Base-by-base conservation (phyloP, 768 basidiomycete species). In the Dioszegia hungarica region DNA sequence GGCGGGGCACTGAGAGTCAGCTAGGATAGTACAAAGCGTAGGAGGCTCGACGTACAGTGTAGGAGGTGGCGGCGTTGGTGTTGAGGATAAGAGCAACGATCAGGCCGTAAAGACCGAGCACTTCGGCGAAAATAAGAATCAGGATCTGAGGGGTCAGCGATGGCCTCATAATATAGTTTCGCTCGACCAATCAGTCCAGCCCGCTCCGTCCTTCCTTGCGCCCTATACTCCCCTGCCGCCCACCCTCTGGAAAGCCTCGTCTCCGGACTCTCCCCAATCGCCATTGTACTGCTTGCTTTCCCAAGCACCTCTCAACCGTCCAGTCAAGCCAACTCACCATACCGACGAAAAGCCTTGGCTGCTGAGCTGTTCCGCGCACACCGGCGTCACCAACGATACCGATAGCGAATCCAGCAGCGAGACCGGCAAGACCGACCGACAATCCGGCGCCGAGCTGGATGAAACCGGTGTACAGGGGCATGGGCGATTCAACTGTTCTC, bases 351-450 rank as follows among this genome's bases (percentile, higher is more conserved):
- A 95, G 80, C 68, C 89, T 80, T 49, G 91, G 90, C 79, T 98
- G 93, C 77, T 97, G 94, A 43, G 93, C 94, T 51, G 93, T 95
- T 58, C 94, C 95, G 43, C 95, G 82, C 27, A 98, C 95, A 82
- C 95, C 94, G 59, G 94, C 93, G 75, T 99, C 95, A 74, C 95
- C 95, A 56, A 98, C 95, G 73, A 98, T 97, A 56, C 95, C 95
- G 72, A 99, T 78, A 8, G 75, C 75, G 65, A 72, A 77, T 38
- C 76, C 76, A 19, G 77, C 77, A 17, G 75, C 75, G 37, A 77
- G 63, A 75, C 77, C 78, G 60, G 95, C 95, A 65, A 97, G 94
- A 47, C 95, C 95, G 59, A 94, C 94, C 48, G 92, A 89, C 34
- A 99, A 84, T 82, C 94, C 94, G 39, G 93, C 89, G 56, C 75